phyloP scores from a whole-genome alignment of 306 rosid species.

The Geum urbanum region DNA sequence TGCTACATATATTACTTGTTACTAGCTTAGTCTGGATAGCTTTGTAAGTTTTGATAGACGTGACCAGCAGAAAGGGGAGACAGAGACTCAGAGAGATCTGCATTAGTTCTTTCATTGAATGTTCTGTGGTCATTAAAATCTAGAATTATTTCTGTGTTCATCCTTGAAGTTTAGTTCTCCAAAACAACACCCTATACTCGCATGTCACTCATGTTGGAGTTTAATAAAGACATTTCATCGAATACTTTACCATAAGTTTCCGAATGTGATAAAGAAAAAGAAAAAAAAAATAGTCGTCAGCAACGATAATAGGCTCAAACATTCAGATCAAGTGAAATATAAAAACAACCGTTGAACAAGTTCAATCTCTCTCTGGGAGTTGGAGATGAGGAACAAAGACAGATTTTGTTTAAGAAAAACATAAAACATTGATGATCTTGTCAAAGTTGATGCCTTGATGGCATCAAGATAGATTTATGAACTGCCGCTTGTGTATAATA shows the following conservation, averaged over 20 bases:
- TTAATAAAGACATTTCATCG: not conserved
- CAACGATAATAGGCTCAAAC: no score
- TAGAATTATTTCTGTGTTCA: not conserved
- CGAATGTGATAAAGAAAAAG: no score
- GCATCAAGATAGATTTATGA: no score
- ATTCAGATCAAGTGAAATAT: not conserved
- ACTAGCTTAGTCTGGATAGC: not conserved
- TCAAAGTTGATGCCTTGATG: no score
- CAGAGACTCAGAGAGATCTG: not conserved
- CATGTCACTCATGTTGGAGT: no score
- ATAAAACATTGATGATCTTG: no score
- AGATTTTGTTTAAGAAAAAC: no score
- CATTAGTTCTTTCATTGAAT: not conserved
- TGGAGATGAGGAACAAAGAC: not conserved
- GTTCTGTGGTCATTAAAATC: not conserved
- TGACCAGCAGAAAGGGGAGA: not conserved
- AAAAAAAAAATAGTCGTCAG: no score
- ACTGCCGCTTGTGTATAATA: no score
- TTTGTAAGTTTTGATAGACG: not conserved
- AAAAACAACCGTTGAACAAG: not conserved
- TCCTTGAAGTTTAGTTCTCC: not conserved
- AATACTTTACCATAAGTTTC: not conserved
- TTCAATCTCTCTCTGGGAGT: not conserved
- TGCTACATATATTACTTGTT: not conserved
- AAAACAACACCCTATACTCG: no score